Evolutionary conservation across 345 rosid genomes (phyloP).

Genomic region (Aethionema arabicum): DNA sequence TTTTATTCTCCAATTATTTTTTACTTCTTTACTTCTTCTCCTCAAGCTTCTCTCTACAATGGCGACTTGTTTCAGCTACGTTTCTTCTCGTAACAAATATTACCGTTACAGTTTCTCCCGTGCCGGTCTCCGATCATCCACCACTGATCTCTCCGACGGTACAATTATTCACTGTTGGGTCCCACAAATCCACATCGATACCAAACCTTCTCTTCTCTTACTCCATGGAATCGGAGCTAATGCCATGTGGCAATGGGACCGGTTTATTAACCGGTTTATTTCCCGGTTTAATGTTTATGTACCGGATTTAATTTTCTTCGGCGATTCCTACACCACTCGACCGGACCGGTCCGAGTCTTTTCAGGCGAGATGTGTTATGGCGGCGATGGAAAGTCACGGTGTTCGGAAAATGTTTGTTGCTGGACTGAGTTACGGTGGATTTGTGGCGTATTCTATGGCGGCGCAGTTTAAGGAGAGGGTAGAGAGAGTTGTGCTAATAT

Average conservation of each 20-base stretch:
- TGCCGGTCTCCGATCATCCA: constrained; percentile 69
- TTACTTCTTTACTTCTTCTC: constrained; percentile 10
- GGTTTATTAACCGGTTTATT: constrained; percentile 50
- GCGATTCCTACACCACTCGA: constrained; percentile 74
- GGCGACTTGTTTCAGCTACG: constrained; percentile 66
- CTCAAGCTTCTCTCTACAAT: constrained; percentile 27
- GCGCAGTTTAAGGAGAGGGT: constrained; percentile 70
- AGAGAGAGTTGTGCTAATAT: constrained; percentile 59
- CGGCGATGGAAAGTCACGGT: constrained; percentile 50
- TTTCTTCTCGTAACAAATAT: constrained; percentile 56
- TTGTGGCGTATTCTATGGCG: constrained; percentile 77
- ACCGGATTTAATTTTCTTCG: constrained; percentile 90
- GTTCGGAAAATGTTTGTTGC: constrained; percentile 48
- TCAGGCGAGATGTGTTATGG: constrained; percentile 72
- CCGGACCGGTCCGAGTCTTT: constrained; percentile 66
- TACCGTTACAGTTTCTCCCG: constrained; percentile 62
- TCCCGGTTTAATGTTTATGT: constrained; percentile 77
- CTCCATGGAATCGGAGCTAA: constrained; percentile 94
- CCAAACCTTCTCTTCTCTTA: constrained; percentile 59
- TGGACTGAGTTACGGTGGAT: constrained; percentile 87
- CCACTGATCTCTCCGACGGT: constrained; percentile 78
- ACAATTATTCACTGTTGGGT: constrained; percentile 85
- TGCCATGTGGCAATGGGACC: constrained; percentile 93
- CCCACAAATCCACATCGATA: constrained; percentile 46
- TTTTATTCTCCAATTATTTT: neutral